Percentiles rank a stretch among this genome's conserved stretches.
Evolutionary conservation across 2,329 filamentous ascomycete genomes (phyloP).

Genomic region (Beauveria rudraprayagi): DNA sequence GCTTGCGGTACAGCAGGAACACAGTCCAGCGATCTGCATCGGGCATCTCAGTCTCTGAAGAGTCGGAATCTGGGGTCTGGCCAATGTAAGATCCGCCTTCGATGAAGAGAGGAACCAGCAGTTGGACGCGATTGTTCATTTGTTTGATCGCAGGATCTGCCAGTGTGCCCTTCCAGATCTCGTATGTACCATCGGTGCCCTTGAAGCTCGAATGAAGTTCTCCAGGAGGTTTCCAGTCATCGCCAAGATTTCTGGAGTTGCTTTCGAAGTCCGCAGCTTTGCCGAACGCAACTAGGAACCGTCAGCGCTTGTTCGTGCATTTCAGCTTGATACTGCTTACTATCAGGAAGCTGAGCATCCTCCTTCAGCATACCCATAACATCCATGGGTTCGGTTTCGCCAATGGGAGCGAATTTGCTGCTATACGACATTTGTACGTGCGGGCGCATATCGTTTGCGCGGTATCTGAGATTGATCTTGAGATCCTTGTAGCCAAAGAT

Average conservation of each 20-base stretch:
- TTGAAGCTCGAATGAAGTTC: slow-evolving; percentile 58
- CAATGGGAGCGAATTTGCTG: slow-evolving; percentile 62
- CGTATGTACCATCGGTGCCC: slow-evolving; percentile 56
- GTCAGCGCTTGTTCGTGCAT: not conserved
- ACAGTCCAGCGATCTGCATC: slow-evolving; percentile 82
- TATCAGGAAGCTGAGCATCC: slow-evolving; percentile 59
- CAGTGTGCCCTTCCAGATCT: slow-evolving; percentile 77
- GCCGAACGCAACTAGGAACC: slow-evolving; percentile 54
- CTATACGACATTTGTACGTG: slow-evolving; percentile 63
- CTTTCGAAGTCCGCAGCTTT: slow-evolving; percentile 54
- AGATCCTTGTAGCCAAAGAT: slow-evolving; percentile 87
- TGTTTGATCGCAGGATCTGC: slow-evolving; percentile 60
- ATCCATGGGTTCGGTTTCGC: slow-evolving; percentile 61
- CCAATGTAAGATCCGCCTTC: slow-evolving; percentile 79
- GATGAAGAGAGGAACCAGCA: slow-evolving; percentile 79
- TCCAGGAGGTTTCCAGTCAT: slow-evolving; percentile 65
- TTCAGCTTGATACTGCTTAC: slow-evolving; percentile 32
- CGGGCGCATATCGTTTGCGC: slow-evolving; percentile 67
- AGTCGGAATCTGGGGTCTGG: slow-evolving; percentile 35
- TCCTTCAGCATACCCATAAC: slow-evolving; percentile 55
- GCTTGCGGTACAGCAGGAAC: slow-evolving; percentile 76
- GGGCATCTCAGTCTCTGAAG: slow-evolving; percentile 58
- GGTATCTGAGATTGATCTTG: slow-evolving; percentile 62
- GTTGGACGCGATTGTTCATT: slow-evolving; percentile 72
- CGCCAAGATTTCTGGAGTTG: slow-evolving; percentile 38